phyloP scores from a whole-genome alignment of 2,329 filamentous ascomycete species.

The Nannizziopsis arthrosporioides region DNA sequence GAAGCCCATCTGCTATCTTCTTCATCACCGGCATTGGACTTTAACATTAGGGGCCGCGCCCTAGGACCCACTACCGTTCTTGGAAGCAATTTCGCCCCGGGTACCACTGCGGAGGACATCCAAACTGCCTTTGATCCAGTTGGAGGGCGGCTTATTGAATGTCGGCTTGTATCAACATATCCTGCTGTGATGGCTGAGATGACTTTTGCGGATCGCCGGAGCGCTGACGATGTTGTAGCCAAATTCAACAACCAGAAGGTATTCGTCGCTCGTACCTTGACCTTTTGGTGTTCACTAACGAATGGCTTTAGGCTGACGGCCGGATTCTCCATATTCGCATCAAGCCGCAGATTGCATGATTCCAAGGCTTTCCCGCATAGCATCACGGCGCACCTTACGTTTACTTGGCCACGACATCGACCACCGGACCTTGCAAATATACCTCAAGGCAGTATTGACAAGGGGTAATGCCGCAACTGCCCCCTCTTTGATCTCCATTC shows the following conservation, averaged over 20 bases:
- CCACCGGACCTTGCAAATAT: too few relatives aligned
- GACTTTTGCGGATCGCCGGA: slow-evolving; percentile 43
- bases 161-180: slow-evolving; percentile 41
- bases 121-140: slow-evolving; percentile 47
- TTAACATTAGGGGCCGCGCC: slow-evolving; percentile 46
- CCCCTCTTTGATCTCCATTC: not conserved
- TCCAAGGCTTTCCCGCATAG: not conserved
- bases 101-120: slow-evolving; percentile 54
- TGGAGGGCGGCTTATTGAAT: slow-evolving; percentile 43
- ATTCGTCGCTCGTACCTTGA: slow-evolving; percentile 11
- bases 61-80: slow-evolving; percentile 46
- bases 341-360: slow-evolving; percentile 25
- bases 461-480: not conserved
- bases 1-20: slow-evolving; percentile 10
- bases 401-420: too few relatives aligned
- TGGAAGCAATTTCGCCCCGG: slow-evolving; percentile 54
- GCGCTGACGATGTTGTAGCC: slow-evolving; percentile 48
- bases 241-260: slow-evolving; percentile 55
- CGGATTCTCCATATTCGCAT: slow-evolving; percentile 47
- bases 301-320: slow-evolving; percentile 43
- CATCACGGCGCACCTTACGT: too few relatives aligned
- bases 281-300: too few relatives aligned
- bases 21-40: slow-evolving; percentile 21
- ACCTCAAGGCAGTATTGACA: not conserved
- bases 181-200: slow-evolving; percentile 52